These are phyloP conservation scores for Solanum virginianum DNA, from an alignment of 257 asterid species.

Conservation along the genomic window DNA sequence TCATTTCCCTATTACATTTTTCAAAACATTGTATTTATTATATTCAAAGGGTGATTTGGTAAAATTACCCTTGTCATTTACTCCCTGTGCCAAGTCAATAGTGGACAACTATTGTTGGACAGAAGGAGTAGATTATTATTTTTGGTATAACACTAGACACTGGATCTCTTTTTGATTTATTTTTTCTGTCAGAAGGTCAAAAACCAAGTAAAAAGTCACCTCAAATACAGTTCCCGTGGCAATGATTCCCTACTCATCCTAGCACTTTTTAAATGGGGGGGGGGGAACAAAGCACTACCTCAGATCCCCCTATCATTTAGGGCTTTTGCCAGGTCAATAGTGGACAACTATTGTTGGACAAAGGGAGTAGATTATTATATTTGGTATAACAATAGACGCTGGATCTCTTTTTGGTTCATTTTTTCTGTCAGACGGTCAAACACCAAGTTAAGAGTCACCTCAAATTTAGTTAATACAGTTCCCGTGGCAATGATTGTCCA, in stretches of 20 bases:
- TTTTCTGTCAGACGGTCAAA: not conserved
- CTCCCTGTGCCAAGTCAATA: no score
- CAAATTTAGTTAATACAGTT: not conserved
- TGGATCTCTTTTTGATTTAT: not conserved
- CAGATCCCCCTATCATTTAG: slow-evolving; percentile 45
- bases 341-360: no score
- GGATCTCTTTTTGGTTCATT: not conserved
- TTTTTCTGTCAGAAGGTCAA: not conserved
- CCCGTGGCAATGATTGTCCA: not conserved
- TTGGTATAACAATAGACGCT: not conserved
- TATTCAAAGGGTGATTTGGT: no score
- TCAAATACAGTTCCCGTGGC: not conserved
- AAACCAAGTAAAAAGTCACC: not conserved
- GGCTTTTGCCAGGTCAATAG: no score
- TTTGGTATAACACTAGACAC: not conserved
- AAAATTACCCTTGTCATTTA: no score
- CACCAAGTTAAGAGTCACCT: not conserved
- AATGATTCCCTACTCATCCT: not conserved
- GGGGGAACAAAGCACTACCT: slow-evolving; percentile 26
- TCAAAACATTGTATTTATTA: no score
- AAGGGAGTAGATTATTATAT: not conserved
- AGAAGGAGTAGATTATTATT: not conserved
- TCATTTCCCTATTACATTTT: no score
- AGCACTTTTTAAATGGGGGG: not conserved
- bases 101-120: no score